phyloP scores from a whole-genome alignment of 176 grass and related monocot genomes.

The Bromus sterilis region DNA sequence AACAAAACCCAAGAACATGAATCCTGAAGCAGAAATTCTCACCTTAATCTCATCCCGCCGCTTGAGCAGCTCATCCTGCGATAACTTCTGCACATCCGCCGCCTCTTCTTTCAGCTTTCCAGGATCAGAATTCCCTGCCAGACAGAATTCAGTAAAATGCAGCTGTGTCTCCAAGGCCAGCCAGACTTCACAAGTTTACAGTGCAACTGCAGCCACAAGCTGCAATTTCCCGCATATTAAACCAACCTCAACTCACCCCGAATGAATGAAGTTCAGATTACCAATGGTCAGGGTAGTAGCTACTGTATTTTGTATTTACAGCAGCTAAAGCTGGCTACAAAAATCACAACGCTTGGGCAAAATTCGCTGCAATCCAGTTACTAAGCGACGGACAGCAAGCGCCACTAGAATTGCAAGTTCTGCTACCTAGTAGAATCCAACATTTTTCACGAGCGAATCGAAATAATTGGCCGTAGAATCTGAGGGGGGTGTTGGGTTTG shows the following conservation, averaged over 20 bases:
- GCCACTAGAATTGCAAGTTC: not conserved
- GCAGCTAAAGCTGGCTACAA: not conserved
- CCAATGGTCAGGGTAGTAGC: not conserved
- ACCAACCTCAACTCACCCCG: not conserved
- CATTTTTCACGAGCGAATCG: not conserved
- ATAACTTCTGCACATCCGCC: slow-evolving; percentile 49
- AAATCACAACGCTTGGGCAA: not conserved
- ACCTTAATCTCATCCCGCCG: slow-evolving; percentile 74
- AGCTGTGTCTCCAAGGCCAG: not conserved
- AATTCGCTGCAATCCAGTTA: not conserved
- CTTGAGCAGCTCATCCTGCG: slow-evolving; percentile 52
- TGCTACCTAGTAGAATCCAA: not conserved
- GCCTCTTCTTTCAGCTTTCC: slow-evolving; percentile 80
- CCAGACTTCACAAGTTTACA: not conserved
- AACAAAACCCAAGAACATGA: not conserved
- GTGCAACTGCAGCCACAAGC: not conserved
- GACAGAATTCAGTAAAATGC: slow-evolving; percentile 16
- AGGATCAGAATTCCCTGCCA: slow-evolving; percentile 83
- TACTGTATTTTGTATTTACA: not conserved
- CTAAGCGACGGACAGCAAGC: not conserved
- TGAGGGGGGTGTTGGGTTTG: not conserved
- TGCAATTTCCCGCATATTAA: not conserved
- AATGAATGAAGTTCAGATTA: not conserved
- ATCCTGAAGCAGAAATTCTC: slow-evolving; percentile 12
- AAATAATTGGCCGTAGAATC: not conserved